Percentiles rank a stretch among this genome's conserved stretches.
Evolutionary conservation across 805 yeast species (phyloP).

Genomic region (Ogataea ganodermae): DNA sequence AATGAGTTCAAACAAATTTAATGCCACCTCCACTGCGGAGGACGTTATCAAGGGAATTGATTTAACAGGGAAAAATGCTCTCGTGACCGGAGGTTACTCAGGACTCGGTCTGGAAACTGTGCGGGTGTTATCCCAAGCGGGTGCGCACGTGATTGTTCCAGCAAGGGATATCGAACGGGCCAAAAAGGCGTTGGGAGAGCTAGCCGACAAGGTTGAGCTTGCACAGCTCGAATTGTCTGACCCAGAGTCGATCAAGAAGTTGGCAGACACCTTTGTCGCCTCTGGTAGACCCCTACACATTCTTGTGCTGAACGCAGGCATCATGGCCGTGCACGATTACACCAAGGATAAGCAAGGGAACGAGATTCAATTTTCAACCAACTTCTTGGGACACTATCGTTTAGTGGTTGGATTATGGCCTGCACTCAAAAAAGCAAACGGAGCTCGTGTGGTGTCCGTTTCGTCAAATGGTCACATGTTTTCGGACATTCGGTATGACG

Average conservation of each 20-base stretch:
- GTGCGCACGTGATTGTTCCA: constrained; percentile 9
- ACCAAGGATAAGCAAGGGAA: constrained; percentile 1
- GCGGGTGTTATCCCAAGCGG: neutral
- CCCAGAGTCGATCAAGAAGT: neutral
- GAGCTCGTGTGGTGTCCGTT: constrained; percentile 5
- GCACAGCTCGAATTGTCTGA: constrained; percentile 1
- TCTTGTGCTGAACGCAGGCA: constrained; percentile 5
- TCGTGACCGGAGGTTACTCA: constrained; percentile 7
- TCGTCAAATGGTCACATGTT: constrained; percentile 1
- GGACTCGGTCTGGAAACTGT: constrained; percentile 9
- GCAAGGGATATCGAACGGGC: constrained; percentile 1
- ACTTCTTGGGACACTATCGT: constrained; percentile 5
- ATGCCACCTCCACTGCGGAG: constrained; percentile 1
- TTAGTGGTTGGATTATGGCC: neutral
- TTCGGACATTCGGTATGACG: constrained; percentile 1
- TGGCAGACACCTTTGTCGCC: neutral
- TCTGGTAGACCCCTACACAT: constrained; percentile 7
- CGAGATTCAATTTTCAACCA: constrained; percentile 8
- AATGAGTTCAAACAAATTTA: neutral
- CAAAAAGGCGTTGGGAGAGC: constrained; percentile 1
- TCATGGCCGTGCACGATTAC: constrained; percentile 5
- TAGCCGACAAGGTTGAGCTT: constrained; percentile 4
- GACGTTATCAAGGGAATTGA: constrained; percentile 3
- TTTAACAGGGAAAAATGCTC: constrained; percentile 1
- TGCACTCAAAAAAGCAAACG: constrained; percentile 6